Evolutionary conservation across 306 rosid species (phyloP).

Genomic region (Cicer chorassanicum): DNA sequence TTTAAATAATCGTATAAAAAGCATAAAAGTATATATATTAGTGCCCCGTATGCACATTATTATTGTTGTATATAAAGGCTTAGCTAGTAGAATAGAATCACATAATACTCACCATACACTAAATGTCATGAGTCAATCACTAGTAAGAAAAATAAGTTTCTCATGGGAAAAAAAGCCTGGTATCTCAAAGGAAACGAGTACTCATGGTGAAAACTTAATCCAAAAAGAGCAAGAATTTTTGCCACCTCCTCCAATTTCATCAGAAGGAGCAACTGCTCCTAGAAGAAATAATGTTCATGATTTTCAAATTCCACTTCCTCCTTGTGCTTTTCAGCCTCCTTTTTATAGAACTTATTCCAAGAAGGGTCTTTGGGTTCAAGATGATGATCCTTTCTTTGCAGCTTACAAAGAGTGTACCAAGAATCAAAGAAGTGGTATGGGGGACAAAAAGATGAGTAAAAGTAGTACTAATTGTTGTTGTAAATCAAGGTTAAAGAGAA

Average conservation of each 20-base stretch:
- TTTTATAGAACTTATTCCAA: conserved; percentile 53
- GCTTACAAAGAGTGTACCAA: conserved; percentile 78
- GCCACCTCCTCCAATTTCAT: conserved; percentile 65
- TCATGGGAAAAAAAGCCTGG: conserved; percentile 87
- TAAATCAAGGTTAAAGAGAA: conserved; percentile 45
- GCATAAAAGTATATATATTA: no score
- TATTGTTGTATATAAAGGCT: neutral
- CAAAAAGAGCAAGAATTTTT: conserved; percentile 31
- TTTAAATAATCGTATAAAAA: no score
- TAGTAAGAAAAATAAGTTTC: conserved; percentile 57
- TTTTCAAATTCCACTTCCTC: conserved; percentile 75
- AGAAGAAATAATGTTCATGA: conserved; percentile 43
- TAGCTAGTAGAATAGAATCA: neutral
- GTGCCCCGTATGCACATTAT: no score
- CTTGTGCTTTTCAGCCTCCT: conserved; percentile 65
- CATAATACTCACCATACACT: neutral
- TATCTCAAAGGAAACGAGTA: conserved; percentile 47
- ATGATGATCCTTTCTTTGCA: conserved; percentile 71
- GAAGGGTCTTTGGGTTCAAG: conserved; percentile 53
- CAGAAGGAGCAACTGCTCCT: conserved; percentile 33
- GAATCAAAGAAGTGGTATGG: conserved; percentile 33
- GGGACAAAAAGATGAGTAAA: conserved; percentile 35
- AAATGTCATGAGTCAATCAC: conserved; percentile 46
- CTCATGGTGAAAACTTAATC: conserved; percentile 34
- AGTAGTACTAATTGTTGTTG: neutral